Base-by-base conservation (phyloP, 805 yeast genomes). In the Hanseniaspora osmophila region DNA sequence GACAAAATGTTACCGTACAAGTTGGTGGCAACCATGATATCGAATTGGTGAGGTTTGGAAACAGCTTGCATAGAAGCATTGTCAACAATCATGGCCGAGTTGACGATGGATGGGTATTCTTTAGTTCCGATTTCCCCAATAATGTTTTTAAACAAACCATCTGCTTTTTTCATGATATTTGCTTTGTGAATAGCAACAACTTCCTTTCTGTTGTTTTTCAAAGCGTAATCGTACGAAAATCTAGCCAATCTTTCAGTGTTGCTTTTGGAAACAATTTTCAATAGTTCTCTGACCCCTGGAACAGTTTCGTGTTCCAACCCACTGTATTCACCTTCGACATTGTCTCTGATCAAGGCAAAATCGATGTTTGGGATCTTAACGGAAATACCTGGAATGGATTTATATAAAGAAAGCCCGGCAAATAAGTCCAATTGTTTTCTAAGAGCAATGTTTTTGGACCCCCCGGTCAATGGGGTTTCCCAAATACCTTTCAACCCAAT, bases 61-160 rank as follows among this genome's bases (percentile, higher is more conserved):
- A 90, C 98, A 49, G 96, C 96, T 74, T 90, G 97, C 98, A 90
- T 92, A 50, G 96, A 86, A 51, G 97, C 96, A 65, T 90, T 90
- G 70, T 90, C 98, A 57, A 90, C 97, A 69, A 90, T 92, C 78
- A 92, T 84, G 68, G 88, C 95, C 10, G 40, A 42, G 27, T 30
- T 16, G 51, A 73, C 75, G 53, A 90, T 76, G 49, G 80, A 81
- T 53, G 94, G 94, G 70, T 84, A 84, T 67, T 83, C 90, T 58
- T 77, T 79, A 61, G 27, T 7, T 22, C 86, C 88, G 54, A 92
- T 79, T 56, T 81, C 82, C 67, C 86, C 80, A 58, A 90, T 84
- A 54, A 96, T 87, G 67, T 81, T 77, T 75, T 95, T 85, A 78
- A 92, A 90, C 60, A 90, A 76, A 68, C 98, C 98, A 65, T 90